A percentile compares a stretch with the other conserved stretches of the same genome.
phyloP scores from a whole-genome alignment of 1,284 basidiomycete species.

The Cryptococcus maquisensis region DNA sequence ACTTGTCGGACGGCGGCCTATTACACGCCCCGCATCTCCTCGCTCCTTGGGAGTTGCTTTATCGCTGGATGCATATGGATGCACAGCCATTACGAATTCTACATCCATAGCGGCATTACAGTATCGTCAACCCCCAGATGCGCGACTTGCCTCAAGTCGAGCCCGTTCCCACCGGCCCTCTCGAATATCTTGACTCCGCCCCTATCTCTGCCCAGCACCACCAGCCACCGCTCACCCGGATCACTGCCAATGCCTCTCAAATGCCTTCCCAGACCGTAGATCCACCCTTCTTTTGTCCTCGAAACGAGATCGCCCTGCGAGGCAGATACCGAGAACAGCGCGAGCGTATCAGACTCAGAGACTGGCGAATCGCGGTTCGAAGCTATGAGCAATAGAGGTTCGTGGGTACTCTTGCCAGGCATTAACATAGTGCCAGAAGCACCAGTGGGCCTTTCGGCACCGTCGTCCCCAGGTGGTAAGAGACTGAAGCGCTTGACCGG shows the following conservation, averaged over 20 bases:
- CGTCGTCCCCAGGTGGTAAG: conserved; percentile 14
- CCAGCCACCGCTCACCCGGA: conserved; percentile 9
- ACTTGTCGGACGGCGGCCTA: neutral
- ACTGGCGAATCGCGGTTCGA: conserved; percentile 21
- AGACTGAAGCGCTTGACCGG: conserved; percentile 15
- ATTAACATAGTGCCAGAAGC: conserved; percentile 21
- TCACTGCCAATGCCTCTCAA: conserved; percentile 17
- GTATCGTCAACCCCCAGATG: conserved; percentile 10
- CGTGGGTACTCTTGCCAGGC: conserved; percentile 9
- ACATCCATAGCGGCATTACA: conserved; percentile 20
- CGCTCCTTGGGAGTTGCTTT: no score
- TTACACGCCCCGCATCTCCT: neutral
- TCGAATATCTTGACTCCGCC: conserved; percentile 20
- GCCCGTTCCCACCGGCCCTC: conserved; percentile 11
- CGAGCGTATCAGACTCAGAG: conserved; percentile 16
- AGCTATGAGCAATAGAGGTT: conserved; percentile 12
- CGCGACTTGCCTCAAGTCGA: conserved; percentile 16
- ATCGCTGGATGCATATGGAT: no score
- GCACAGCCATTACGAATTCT: no score
- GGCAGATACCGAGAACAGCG: conserved; percentile 19
- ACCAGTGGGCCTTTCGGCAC: neutral
- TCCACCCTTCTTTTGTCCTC: conserved; percentile 10
- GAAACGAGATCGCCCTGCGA: conserved; percentile 12
- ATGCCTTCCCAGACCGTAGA: conserved; percentile 15
- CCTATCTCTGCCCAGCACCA: conserved; percentile 16